These are phyloP conservation scores for Quercus engelmannii DNA, from an alignment of 306 rosid species.

Conservation along the genomic window DNA sequence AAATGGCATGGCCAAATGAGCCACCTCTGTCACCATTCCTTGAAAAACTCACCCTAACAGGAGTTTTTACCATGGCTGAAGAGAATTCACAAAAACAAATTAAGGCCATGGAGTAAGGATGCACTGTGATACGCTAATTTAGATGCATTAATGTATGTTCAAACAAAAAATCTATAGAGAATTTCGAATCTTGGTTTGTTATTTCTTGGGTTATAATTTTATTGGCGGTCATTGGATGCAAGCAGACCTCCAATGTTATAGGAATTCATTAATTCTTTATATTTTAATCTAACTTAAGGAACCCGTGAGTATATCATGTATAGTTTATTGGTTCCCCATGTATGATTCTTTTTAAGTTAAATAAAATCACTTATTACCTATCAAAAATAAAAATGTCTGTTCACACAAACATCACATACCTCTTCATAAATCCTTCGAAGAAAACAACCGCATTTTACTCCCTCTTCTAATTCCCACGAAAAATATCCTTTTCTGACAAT, in stretches of 20 bases:
- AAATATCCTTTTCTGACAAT: conserved; percentile 37
- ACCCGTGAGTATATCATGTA: too few species aligned
- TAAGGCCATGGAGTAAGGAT: neutral
- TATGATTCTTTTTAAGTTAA: too few species aligned
- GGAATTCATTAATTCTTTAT: too few species aligned
- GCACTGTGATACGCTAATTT: neutral
- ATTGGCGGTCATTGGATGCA: too few species aligned
- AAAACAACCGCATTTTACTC: conserved; percentile 73
- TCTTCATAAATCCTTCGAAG: conserved; percentile 82
- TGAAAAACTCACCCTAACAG: conserved; percentile 17
- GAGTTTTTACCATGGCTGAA: neutral
- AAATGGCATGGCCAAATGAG: neutral
- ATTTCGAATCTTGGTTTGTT: too few species aligned
- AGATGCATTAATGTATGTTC: conserved; percentile 2
- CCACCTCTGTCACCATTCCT: conserved; percentile 4
- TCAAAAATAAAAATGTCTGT: conserved; percentile 1
- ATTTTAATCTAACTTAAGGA: too few species aligned
- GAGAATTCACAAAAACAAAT: neutral
- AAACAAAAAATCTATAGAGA: neutral
- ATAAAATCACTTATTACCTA: neutral
- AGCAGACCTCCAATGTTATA: too few species aligned
- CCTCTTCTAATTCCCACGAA: conserved; percentile 78
- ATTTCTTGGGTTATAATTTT: too few species aligned
- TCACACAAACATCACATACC: conserved; percentile 44
- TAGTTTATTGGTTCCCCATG: too few species aligned